Conservation (phyloP, 495 filamentous ascomycete genomes). For the Amniculicola lignicola region DNA sequence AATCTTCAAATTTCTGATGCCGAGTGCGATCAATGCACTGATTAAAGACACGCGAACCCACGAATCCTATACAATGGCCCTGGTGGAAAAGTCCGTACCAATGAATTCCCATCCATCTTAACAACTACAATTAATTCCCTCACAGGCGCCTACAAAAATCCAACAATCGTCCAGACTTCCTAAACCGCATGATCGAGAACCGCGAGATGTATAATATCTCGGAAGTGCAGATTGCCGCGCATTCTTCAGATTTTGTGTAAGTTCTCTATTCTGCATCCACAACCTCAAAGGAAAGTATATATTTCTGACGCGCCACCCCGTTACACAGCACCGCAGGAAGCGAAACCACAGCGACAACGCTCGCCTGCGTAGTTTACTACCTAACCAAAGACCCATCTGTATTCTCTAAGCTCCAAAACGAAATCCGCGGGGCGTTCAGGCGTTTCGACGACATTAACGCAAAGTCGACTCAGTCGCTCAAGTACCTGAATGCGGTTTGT, state of each 20-base stretch:
- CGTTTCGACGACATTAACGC: conserved; percentile 3
- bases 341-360: conserved; percentile 15
- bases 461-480: background rate
- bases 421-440: conserved; percentile 13
- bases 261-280: background rate
- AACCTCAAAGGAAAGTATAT: background rate
- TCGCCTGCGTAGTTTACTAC: conserved; percentile 1
- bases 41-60: background rate
- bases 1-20: background rate
- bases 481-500: conserved; percentile 9
- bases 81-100: background rate
- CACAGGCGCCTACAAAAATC: background rate
- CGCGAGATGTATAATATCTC: background rate
- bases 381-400: conserved; percentile 6
- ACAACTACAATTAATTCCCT: background rate
- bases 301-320: too few relatives aligned
- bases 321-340: conserved; percentile 5
- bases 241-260: background rate
- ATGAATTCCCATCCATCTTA: background rate
- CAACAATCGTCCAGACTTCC: background rate
- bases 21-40: background rate
- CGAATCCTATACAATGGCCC: background rate
- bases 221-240: background rate
- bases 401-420: conserved; percentile 1
- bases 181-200: background rate